Base-by-base conservation (phyloP, 192 early-diverging fungal genomes). In the Mortierella alpina region DNA sequence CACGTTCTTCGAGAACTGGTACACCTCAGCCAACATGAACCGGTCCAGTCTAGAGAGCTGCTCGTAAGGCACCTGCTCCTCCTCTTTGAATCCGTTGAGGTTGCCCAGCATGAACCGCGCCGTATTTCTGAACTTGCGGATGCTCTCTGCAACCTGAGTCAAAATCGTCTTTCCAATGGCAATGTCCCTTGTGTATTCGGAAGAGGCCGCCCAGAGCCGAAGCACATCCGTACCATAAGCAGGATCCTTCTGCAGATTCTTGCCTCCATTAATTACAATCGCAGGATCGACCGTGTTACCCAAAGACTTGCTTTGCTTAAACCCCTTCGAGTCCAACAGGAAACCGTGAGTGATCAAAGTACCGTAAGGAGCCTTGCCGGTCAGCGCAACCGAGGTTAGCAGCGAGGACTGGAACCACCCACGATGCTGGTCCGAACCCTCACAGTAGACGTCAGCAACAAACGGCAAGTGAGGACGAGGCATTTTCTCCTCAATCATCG, bases 1-100 rank as follows among this genome's bases (percentile, higher is more conserved):
- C 14, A 90, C 83, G 11, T 53, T 66, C 59, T 88, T 70, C 62
- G 84, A 87, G 72, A 92, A 91, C 23, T 88, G 83, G 66, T 85
- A 85, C 23, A 92, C 75, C 68, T 93, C 92, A 64, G 90, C 84
- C 40, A 95, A 82, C 84, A 90, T 89, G 57, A 87, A 89, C 59
- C 81, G 70, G 64, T 90, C 89, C 23, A 90, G 63, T 64, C 84
- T 56, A 42, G 56, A 58, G 56, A 93, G 63, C 15, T 90, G 64
- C 40, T 86, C 72, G 54, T 90, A 92, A 0, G 82, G 66, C 11
- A 91, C 85, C 15, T 58, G 60, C 15, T 84, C 46, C 8, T 61
- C 48, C 15, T 77, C 63, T 11, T 64, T 83, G 63, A 92, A 91
- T 23, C 89, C 87, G 52, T 90, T 73, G 11, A 83, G 39, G 64